These are phyloP conservation scores for Meyerozyma guilliermondii DNA, from an alignment of 1,139 yeast genomes.

Conservation along the genomic window DNA sequence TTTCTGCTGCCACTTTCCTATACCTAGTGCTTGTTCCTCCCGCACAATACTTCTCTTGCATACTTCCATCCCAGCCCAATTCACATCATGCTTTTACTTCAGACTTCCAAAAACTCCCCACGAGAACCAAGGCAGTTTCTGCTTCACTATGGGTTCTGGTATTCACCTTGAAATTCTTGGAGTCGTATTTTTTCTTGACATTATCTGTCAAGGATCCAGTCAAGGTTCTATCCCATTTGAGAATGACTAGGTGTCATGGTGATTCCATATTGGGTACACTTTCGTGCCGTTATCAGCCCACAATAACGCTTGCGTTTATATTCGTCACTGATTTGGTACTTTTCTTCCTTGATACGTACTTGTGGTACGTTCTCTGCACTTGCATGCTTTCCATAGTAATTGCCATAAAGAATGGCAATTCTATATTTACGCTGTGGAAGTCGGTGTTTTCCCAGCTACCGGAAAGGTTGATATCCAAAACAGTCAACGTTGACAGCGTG, in stretches of 20 bases:
- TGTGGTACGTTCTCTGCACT: conserved; percentile 84
- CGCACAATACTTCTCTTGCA: conserved; percentile 40
- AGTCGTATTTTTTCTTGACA: conserved; percentile 77
- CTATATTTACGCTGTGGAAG: conserved; percentile 85
- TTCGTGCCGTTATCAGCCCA: conserved; percentile 59
- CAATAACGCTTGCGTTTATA: conserved; percentile 50
- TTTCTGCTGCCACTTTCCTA: conserved; percentile 57
- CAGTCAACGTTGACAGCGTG: conserved; percentile 38
- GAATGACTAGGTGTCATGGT: conserved; percentile 58
- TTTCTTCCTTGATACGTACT: conserved; percentile 78
- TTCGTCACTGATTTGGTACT: conserved; percentile 63
- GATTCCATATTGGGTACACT: conserved; percentile 45
- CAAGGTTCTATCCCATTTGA: conserved; percentile 57
- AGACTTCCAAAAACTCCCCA: conserved; percentile 49
- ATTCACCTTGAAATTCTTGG: conserved; percentile 67
- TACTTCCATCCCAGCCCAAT: conserved; percentile 8
- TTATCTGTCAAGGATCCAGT: conserved; percentile 77
- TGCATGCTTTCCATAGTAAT: conserved; percentile 66
- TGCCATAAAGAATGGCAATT: conserved; percentile 70
- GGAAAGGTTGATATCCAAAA: conserved; percentile 44
- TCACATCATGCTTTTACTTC: conserved; percentile 37
- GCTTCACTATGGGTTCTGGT: conserved; percentile 63
- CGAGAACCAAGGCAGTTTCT: conserved; percentile 53
- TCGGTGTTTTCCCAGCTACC: conserved; percentile 74
- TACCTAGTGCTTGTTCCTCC: conserved; percentile 55